Conservation (phyloP, 805 yeast species). For the Ogataea dorogensis region DNA sequence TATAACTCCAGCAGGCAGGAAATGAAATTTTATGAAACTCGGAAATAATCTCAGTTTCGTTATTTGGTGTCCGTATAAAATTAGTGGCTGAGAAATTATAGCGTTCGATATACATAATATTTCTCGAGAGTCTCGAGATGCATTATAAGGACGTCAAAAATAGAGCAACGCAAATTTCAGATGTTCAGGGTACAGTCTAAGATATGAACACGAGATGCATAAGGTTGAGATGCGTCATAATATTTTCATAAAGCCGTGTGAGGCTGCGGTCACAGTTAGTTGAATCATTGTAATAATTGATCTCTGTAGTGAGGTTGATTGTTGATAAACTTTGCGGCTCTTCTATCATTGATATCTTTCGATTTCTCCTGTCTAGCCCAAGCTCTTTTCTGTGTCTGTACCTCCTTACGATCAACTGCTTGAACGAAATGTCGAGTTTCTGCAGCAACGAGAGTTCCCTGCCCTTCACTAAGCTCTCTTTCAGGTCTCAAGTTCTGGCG, state of each 20-base stretch:
- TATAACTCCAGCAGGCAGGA: neutral
- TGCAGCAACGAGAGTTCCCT: slow-evolving; percentile 71
- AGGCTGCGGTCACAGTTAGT: too few relatives aligned
- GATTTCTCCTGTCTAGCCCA: slow-evolving; percentile 56
- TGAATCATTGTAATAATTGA: slow-evolving; percentile 50
- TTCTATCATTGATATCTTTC: slow-evolving; percentile 49
- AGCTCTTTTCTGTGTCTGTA: slow-evolving; percentile 49
- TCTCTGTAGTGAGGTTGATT: slow-evolving; percentile 85
- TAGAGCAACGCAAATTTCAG: too few relatives aligned
- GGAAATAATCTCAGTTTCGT: neutral
- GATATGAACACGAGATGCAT: too few relatives aligned
- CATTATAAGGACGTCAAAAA: too few relatives aligned
- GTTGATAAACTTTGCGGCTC: slow-evolving; percentile 69
- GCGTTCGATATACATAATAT: too few relatives aligned
- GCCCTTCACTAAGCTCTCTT: slow-evolving; percentile 56
- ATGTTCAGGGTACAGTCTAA: too few relatives aligned
- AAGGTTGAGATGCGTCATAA: too few relatives aligned
- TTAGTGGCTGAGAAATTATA: neutral
- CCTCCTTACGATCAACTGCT: slow-evolving; percentile 38
- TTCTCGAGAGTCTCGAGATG: too few relatives aligned
- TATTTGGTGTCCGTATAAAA: neutral
- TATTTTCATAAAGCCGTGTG: too few relatives aligned
- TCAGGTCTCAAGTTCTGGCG: slow-evolving; percentile 61
- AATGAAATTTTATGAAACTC: slow-evolving; percentile 3
- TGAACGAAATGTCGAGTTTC: slow-evolving; percentile 61